Conservation (phyloP, 2,329 filamentous ascomycete genomes). For the Huntiella bhutanensis region DNA sequence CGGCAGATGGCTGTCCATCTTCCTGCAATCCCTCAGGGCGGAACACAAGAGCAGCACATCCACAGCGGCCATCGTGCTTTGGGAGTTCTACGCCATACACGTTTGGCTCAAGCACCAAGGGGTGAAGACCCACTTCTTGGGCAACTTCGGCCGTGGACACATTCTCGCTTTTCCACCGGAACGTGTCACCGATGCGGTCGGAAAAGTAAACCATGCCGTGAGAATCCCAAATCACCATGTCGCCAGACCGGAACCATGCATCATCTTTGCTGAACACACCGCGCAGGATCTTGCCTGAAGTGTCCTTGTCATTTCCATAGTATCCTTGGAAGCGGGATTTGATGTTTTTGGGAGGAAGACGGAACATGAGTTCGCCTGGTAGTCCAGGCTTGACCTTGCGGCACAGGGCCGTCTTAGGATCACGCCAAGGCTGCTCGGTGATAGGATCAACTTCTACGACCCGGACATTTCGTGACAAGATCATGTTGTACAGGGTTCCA, state of each 20-base stretch:
- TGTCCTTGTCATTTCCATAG: conserved; percentile 53
- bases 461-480: conserved; percentile 31
- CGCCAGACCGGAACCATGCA: conserved; percentile 69
- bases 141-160: conserved; percentile 68
- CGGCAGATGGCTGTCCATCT: conserved; percentile 23
- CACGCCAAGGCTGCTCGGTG: conserved; percentile 47
- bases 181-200: conserved; percentile 63
- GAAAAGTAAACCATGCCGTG: conserved; percentile 63
- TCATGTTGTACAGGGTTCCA: conserved; percentile 38
- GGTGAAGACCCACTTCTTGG: conserved; percentile 50
- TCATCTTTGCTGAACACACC: conserved; percentile 59
- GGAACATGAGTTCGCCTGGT: conserved; percentile 57
- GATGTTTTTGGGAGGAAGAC: conserved; percentile 46
- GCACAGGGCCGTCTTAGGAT: conserved; percentile 52
- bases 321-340: conserved; percentile 60
- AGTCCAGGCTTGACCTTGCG: conserved; percentile 36
- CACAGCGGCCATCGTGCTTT: conserved; percentile 65
- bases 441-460: conserved; percentile 55
- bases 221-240: conserved; percentile 50
- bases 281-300: conserved; percentile 52
- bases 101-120: conserved; percentile 55
- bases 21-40: conserved; percentile 20
- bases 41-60: conserved; percentile 55
- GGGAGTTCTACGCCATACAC: conserved; percentile 71
- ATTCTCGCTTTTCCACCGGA: conserved; percentile 69